Evolutionary conservation across 768 basidiomycete species (phyloP), one percentile per base, ranked within the genome.

Genomic region (Leccinum longicurvipes): DNA sequence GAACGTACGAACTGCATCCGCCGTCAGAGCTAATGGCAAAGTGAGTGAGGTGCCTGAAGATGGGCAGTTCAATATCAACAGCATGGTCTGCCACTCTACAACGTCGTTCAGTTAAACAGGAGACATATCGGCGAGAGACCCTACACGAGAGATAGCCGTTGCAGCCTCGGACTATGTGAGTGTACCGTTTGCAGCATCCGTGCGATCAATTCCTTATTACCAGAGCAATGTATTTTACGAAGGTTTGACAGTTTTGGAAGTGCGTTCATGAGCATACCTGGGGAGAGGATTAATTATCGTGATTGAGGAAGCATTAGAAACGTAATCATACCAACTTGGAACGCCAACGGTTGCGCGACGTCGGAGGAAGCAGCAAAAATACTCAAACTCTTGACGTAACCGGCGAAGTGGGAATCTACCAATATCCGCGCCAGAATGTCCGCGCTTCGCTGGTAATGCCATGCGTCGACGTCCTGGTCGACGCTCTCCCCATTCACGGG

Each of bases 371-470:
- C 75, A 6, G 84, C 83, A 63, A 81, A 85, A 36, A 89, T 78
- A 25, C 80, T 76, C 54, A 89, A 60, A 15, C 81, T 83, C 60
- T 76, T 74, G 42, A 89, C 80, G 19, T 80, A 77, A 48, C 74
- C 72, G 0, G 86, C 84, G 57, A 88, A 89, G 4, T 73, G 65
- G 0, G 76, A 63, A 62, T 89, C 85, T 15, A 81, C 76, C 47
- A 88, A 83, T 54, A 89, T 79, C 31, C 83, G 76, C 0, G 84
- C 85, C 39, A 90, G 75, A 52, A 89, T 85, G 60, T 88, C 87
- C 3, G 86, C 87, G 58, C 80, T 87, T 17, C 85, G 80, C 57
- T 82, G 84, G 29, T 70, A 54, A 65, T 85, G 81, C 60, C 79
- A 75, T 17, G 72, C 73, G 45, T 84, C 80, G 7, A 76, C 71